phyloP scores from a whole-genome alignment of 805 yeast species.

The Candida germanica region DNA sequence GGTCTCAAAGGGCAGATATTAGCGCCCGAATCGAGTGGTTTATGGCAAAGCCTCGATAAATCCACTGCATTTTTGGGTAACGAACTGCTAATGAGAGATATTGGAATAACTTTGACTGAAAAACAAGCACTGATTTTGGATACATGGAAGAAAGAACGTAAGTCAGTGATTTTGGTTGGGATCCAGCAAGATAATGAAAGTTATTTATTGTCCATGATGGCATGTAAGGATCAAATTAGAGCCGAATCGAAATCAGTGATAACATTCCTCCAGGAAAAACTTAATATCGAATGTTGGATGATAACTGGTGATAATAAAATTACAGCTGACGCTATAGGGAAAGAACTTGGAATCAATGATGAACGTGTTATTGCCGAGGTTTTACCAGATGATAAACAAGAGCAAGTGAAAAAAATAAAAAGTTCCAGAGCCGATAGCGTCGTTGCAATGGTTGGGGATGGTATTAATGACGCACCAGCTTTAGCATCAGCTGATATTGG shows the following conservation, averaged over 20 bases:
- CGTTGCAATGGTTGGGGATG: slow-evolving; percentile 83
- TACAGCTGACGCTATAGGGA: slow-evolving; percentile 68
- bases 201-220: slow-evolving; percentile 45
- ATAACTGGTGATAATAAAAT: slow-evolving; percentile 69
- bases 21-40: slow-evolving; percentile 10
- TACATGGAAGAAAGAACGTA: slow-evolving; percentile 61
- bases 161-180: slow-evolving; percentile 60
- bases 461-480: slow-evolving; percentile 82
- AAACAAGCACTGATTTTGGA: slow-evolving; percentile 34
- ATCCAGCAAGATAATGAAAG: slow-evolving; percentile 27
- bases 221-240: slow-evolving; percentile 59
- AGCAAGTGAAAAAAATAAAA: slow-evolving; percentile 55
- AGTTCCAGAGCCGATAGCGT: slow-evolving; percentile 22
- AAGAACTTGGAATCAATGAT: slow-evolving; percentile 51
- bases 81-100: slow-evolving; percentile 53
- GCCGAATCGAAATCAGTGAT: slow-evolving; percentile 57
- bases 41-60: slow-evolving; percentile 34
- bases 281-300: slow-evolving; percentile 66
- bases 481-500: slow-evolving; percentile 74
- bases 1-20: slow-evolving; percentile 51
- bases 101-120: slow-evolving; percentile 32
- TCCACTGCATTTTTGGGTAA: slow-evolving; percentile 53
- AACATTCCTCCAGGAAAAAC: slow-evolving; percentile 24
- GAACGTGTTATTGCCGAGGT: slow-evolving; percentile 64
- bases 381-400: slow-evolving; percentile 70